These are phyloP conservation scores for Plasmodium gaboni DNA, from an alignment of 169 alveolate species.

Conservation along the genomic window DNA sequence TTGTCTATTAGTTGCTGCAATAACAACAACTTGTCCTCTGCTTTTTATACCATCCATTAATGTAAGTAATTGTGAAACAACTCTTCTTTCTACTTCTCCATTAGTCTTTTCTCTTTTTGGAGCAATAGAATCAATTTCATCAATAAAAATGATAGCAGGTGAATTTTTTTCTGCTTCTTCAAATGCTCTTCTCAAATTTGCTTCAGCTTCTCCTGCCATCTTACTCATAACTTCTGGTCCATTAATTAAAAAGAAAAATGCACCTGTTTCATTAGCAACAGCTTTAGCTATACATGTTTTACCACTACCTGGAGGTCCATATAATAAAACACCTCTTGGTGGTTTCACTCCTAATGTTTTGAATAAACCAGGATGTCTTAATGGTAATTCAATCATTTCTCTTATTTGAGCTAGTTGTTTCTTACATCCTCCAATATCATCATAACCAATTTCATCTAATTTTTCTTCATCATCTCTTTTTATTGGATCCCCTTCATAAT, in stretches of 20 bases:
- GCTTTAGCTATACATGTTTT: constrained; percentile 99
- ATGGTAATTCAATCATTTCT: constrained; percentile 99
- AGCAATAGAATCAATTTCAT: constrained; percentile 99
- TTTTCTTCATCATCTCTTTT: constrained; percentile 99
- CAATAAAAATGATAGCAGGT: constrained; percentile 99
- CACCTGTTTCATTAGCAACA: constrained; percentile 99
- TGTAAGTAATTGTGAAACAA: constrained; percentile 98
- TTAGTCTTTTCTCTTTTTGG: constrained; percentile 99
- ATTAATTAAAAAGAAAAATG: constrained; percentile 95
- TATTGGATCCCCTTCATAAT: constrained; percentile 98
- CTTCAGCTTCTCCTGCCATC: constrained; percentile 99
- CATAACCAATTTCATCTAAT: constrained; percentile 99
- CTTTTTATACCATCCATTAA: constrained; percentile 99
- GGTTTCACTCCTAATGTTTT: constrained; percentile 99
- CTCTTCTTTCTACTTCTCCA: constrained; percentile 99
- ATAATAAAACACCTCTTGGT: constrained; percentile 99
- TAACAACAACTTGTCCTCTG: constrained; percentile 99
- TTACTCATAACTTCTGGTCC: constrained; percentile 99
- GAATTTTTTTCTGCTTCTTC: constrained; percentile 98
- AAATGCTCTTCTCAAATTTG: constrained; percentile 97
- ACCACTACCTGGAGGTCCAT: constrained; percentile 99
- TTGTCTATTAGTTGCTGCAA: constrained; percentile 99
- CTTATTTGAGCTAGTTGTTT: constrained; percentile 99
- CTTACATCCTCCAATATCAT: constrained; percentile 99
- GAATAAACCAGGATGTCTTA: constrained; percentile 99